Base-by-base conservation (phyloP, 164 flowering plant species). In the Euptelea pleiosperma region DNA sequence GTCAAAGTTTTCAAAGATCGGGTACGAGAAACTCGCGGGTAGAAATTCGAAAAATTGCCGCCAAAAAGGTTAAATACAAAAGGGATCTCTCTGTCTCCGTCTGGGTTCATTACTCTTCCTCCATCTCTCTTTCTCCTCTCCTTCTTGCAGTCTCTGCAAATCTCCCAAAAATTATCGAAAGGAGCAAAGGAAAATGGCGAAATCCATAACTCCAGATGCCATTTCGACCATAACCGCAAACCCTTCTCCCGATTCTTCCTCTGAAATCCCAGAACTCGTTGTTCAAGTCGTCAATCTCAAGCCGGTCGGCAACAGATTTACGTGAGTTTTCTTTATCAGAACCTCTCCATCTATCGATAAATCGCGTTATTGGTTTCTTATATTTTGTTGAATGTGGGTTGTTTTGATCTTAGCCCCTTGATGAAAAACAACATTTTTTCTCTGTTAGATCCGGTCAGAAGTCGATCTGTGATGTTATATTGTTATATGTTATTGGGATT, bases 261-360 rank as follows among this genome's bases (percentile, higher is more conserved):
- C 79, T 5, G 78, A 70, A 22, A 30, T 76, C 18, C 85, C 95
- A 0, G 88, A 82, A 22, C 58, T 90, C 25, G 69, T 90, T 25
- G 79, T 93, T 35, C 98, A 90, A 64, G 85, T 87, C 25, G 53
- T 88, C 42, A 94, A 90, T 73, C 89, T 93, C 46, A 81, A 78
- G 75, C 66, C 78, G 15, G 74, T 77, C 16, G 96, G 98, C n/a
- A 87, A 67, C 64, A 73, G 88, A 60, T 87, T 68, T 76, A 86
- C 66, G 97, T 90, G 24, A 64, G 76, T 60, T 46, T 16, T 48
- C 22, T 46, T 54, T 62, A 22, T 14, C 36, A 26, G 45, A 54
- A 29, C 52, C 26, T 55, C 16, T 10, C 6, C 45, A 29, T 48
- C 43, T 16, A 31, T 26, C 6, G 24, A 30, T 26, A 18, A 14